Base-by-base conservation (phyloP, 2,329 filamentous ascomycete species). In the Alternaria brassicae region DNA sequence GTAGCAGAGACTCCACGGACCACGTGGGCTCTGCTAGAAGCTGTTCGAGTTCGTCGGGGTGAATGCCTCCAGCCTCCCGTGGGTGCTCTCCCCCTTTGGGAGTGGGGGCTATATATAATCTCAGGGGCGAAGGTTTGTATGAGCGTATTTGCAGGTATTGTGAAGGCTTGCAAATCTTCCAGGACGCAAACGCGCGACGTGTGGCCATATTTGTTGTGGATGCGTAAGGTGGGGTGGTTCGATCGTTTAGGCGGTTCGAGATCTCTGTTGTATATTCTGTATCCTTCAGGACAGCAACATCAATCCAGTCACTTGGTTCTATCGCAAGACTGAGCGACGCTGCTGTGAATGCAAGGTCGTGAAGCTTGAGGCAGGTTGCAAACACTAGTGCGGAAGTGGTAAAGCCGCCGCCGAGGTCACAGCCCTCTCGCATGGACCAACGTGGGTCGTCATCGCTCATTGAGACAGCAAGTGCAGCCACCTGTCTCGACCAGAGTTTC, bases 1-100 rank as follows among this genome's bases (percentile, higher is more conserved):
- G 87, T 0, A 95, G 82, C 5, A 97, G 87, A 8, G 90, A 89
- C 32, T 86, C 82, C 66, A 96, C 89, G 44, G 93, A 97, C 93
- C 93, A 97, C 48, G 86, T 89, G 21, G 93, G 92, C 60, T 85
- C 84, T 15, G 86, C 84, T 53, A 94, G 86, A 30, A 82, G 73
- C 30, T 74, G 58, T 19, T 80, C 73, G 15, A 82, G 63, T 23
- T 77, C 69, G 41, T 66, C 62, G 25, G 69, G 65, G 47, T 67
- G 58, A 15, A 71, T 62, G n/a, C 67, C 63, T 48, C 37, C 47
- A 28, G 40, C 56, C 47, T 58, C 40, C 15, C 12, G 58, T 17
- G 56, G 47, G 15, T 45, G n/a, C 15, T 42, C 23, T 17, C 23
- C 4, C 12, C 28, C 34, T 2, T 17, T n/a, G 34, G 30, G 9